Evolutionary conservation across 2,329 filamentous ascomycete species (phyloP).

Genomic region (Pyricularia pennisetigena): DNA sequence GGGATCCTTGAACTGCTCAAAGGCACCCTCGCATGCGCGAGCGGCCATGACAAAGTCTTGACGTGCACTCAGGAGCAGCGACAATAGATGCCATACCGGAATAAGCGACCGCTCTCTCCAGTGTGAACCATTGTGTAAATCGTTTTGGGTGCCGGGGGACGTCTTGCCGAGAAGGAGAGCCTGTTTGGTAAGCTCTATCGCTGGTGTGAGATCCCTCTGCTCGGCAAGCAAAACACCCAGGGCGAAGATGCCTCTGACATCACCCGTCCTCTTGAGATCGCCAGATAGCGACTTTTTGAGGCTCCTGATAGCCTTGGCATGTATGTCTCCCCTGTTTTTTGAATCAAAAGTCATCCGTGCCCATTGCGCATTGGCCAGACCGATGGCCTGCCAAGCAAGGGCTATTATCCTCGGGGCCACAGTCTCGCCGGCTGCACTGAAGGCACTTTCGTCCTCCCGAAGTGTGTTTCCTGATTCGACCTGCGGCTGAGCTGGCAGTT

Average conservation of each 20-base stretch:
- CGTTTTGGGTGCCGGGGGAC: conserved; percentile 28
- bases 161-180: conserved; percentile 56
- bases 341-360: conserved; percentile 72
- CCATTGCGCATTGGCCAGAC: conserved; percentile 80
- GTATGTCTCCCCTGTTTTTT: conserved; percentile 59
- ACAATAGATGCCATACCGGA: conserved; percentile 84
- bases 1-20: conserved; percentile 77
- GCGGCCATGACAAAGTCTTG: conserved; percentile 76
- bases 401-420: conserved; percentile 55
- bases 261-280: conserved; percentile 54
- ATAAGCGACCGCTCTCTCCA: conserved; percentile 59
- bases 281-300: conserved; percentile 64
- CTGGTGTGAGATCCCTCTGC: conserved; percentile 66
- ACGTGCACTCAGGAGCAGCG: conserved; percentile 74
- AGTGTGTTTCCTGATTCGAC: conserved; percentile 3
- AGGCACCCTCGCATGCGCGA: conserved; percentile 78
- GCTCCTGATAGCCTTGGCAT: conserved; percentile 66
- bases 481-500: conserved; percentile 23
- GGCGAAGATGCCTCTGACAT: conserved; percentile 70
- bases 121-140: conserved; percentile 35
- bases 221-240: conserved; percentile 82
- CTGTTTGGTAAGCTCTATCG: conserved; percentile 73
- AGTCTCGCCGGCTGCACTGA: conserved; percentile 8
- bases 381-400: conserved; percentile 73
- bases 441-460: conserved; percentile 11